Evolutionary conservation across 768 basidiomycete species (phyloP).

Genomic region (Megacollybia marginata): DNA sequence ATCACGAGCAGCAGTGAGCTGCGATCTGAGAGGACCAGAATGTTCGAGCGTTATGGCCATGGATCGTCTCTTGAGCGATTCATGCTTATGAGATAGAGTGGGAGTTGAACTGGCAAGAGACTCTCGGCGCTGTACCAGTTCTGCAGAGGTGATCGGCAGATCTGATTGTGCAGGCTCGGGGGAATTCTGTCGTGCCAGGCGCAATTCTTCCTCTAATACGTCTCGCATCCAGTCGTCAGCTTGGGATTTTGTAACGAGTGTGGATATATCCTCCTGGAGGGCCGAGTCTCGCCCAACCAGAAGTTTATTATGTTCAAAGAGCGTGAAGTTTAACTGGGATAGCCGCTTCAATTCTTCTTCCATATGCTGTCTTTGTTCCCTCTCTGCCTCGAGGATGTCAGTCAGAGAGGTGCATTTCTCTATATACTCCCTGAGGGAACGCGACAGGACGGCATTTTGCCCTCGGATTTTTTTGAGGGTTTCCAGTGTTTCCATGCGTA

Average conservation of each 20-base stretch:
- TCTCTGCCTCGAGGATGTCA: conserved; percentile 13
- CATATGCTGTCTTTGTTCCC: conserved; percentile 9
- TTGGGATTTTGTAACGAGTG: conserved; percentile 15
- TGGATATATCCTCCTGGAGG: conserved; percentile 15
- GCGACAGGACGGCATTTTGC: conserved; percentile 16
- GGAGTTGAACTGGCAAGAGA: background rate
- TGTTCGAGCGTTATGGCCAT: conserved; percentile 9
- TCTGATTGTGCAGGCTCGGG: background rate
- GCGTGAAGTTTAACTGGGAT: conserved; percentile 12
- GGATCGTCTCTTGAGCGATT: conserved; percentile 1
- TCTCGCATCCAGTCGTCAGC: conserved; percentile 17
- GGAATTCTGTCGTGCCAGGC: conserved; percentile 2
- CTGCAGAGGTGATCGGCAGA: background rate
- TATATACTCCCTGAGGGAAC: conserved; percentile 13
- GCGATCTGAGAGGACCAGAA: conserved; percentile 12
- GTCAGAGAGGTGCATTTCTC: conserved; percentile 10
- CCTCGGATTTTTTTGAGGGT: conserved; percentile 18
- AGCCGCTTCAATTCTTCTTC: conserved; percentile 13
- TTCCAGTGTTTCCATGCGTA: conserved; percentile 15
- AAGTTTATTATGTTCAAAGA: conserved; percentile 20
- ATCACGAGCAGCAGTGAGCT: conserved; percentile 14
- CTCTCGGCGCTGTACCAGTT: no score
- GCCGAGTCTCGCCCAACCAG: conserved; percentile 15
- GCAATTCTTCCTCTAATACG: conserved; percentile 13
- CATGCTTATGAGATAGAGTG: background rate